These are phyloP conservation scores for Colletotrichum euphorbiae DNA, from an alignment of 2,329 filamentous ascomycete genomes.

Conservation along the genomic window DNA sequence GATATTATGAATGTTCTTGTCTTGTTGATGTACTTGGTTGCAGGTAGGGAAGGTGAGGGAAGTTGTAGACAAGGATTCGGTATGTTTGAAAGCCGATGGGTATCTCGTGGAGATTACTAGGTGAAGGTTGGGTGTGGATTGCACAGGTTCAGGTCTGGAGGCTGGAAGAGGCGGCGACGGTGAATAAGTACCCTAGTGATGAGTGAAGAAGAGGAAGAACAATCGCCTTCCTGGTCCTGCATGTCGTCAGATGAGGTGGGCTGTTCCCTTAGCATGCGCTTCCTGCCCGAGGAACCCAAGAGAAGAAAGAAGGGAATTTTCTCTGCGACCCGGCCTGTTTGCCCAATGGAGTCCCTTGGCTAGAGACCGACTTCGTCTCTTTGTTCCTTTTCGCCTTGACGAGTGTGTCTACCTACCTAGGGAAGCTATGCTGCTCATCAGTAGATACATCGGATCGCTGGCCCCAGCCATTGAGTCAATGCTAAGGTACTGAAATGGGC, in stretches of 20 bases:
- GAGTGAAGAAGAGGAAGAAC: not conserved
- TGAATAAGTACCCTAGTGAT: conserved; percentile 33
- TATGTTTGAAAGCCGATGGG: not conserved
- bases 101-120: not conserved
- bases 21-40: not conserved
- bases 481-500: too few relatives aligned
- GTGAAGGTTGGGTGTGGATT: not conserved
- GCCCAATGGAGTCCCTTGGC: too few relatives aligned
- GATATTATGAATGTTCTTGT: not conserved
- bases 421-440: too few relatives aligned
- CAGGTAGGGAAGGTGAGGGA: not conserved
- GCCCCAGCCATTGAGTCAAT: too few relatives aligned
- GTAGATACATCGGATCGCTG: too few relatives aligned
- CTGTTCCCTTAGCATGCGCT: not conserved
- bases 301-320: too few relatives aligned
- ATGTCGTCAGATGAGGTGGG: conserved; percentile 32
- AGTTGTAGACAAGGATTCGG: not conserved
- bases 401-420: too few relatives aligned
- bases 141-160: not conserved
- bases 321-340: not conserved
- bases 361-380: too few relatives aligned
- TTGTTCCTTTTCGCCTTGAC: too few relatives aligned
- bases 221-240: not conserved
- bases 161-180: conserved; percentile 1
- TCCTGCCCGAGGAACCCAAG: too few relatives aligned